Evolutionary conservation across 2,329 filamentous ascomycete genomes (phyloP).

Genomic region (Aspergillus sp.): DNA sequence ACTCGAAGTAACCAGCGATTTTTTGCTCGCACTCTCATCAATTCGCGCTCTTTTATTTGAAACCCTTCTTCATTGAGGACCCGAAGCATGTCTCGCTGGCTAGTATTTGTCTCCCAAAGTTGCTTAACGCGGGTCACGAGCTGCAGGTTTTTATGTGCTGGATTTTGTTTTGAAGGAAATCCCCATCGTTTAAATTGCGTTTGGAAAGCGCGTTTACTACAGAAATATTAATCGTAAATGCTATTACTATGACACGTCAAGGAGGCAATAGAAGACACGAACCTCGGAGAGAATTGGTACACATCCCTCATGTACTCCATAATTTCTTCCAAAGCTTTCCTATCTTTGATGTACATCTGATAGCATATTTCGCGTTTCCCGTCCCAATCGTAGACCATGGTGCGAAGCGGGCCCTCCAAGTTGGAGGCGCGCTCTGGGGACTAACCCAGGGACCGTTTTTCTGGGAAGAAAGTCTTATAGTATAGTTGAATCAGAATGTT

Average conservation of each 20-base stretch:
- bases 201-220: constrained; percentile 71
- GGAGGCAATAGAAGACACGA: constrained; percentile 24
- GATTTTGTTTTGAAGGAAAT: constrained; percentile 73
- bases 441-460: constrained; percentile 9
- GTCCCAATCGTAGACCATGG: constrained; percentile 64
- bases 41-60: constrained; percentile 67
- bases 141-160: constrained; percentile 66
- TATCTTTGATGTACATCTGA: constrained; percentile 75
- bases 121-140: constrained; percentile 70
- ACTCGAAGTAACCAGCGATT: constrained; percentile 67
- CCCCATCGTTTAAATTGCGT: constrained; percentile 76
- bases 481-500: neutral
- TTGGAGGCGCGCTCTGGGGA: constrained; percentile 27
- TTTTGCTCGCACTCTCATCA: constrained; percentile 67
- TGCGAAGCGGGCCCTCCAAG: constrained; percentile 24
- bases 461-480: neutral
- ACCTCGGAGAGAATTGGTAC: constrained; percentile 71
- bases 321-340: constrained; percentile 70
- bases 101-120: constrained; percentile 73
- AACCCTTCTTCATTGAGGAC: constrained; percentile 71
- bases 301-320: constrained; percentile 67
- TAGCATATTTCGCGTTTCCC: constrained; percentile 65
- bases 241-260: constrained; percentile 4
- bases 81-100: constrained; percentile 71
- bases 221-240: neutral